Percentiles rank a stretch among this genome's conserved stretches.
phyloP scores from a whole-genome alignment of 192 early-diverging fungal species.

The Backusella parvicylindrica region DNA sequence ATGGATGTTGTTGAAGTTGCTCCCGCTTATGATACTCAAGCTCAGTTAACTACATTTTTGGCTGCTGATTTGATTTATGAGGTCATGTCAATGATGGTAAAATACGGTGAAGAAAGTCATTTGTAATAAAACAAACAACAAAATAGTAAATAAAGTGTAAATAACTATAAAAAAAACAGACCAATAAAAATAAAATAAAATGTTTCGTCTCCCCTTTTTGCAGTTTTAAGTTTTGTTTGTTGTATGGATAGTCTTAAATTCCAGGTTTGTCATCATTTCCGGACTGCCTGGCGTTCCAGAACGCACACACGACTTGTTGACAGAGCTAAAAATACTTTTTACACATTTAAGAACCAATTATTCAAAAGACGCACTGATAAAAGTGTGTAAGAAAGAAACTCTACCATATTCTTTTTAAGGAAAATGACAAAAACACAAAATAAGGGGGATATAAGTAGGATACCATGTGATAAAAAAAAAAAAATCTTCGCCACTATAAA shows the following conservation, averaged over 20 bases:
- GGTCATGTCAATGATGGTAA: conserved; percentile 31
- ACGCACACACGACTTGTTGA: not conserved
- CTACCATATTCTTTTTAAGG: not conserved
- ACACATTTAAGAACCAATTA: not conserved
- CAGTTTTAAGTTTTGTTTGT: not conserved
- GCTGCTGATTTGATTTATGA: conserved; percentile 35
- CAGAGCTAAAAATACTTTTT: not conserved
- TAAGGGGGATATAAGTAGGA: not conserved
- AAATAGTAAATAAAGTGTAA: not conserved
- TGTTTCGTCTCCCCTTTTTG: not conserved
- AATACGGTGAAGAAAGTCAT: conserved; percentile 12
- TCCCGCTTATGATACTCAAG: conserved; percentile 41
- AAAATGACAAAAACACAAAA: not conserved
- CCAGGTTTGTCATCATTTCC: not conserved
- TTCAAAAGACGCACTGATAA: not conserved
- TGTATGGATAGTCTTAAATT: not conserved
- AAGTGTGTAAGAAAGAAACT: not conserved
- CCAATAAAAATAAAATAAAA: not conserved
- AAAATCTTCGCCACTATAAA: not conserved
- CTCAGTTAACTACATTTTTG: conserved; percentile 35
- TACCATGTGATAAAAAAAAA: not conserved
- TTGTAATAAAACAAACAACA: not conserved
- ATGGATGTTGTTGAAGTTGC: conserved; percentile 45
- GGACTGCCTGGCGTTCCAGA: not conserved
- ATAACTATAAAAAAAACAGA: not conserved